phyloP scores from a whole-genome alignment of 305 asterid genomes.

The Plantago coronopus region DNA sequence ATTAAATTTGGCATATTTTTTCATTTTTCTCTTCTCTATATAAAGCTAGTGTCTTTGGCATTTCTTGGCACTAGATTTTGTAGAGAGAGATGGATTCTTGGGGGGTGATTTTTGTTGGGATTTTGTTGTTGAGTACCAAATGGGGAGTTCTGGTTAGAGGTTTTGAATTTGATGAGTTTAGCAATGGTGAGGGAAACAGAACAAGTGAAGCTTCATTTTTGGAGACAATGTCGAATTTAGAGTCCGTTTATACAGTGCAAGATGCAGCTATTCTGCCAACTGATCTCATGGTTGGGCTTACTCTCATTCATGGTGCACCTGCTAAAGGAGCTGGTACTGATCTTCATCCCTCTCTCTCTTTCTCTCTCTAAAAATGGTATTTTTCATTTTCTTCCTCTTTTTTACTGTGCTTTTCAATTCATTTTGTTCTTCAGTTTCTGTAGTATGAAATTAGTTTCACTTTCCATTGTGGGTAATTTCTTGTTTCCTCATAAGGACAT shows the following conservation, averaged over 20 bases:
- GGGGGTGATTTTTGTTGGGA: conserved; percentile 32
- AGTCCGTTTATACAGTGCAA: conserved; percentile 35
- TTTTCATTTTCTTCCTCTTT: background rate
- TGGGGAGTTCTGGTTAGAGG: conserved; percentile 28
- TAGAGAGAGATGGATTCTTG: conserved; percentile 32
- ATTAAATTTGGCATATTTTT: background rate
- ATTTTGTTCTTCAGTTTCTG: no score
- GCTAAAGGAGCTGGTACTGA: conserved; percentile 60
- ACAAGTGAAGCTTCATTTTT: conserved; percentile 33
- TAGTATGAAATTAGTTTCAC: no score
- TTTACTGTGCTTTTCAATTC: background rate
- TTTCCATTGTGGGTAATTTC: background rate
- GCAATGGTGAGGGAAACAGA: conserved; percentile 30
- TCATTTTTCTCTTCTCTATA: background rate
- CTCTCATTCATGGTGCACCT: conserved; percentile 58
- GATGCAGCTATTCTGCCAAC: conserved; percentile 35
- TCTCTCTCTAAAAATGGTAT: conserved; percentile 13
- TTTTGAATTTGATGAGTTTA: conserved; percentile 39
- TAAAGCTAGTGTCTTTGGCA: background rate
- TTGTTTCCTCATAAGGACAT: background rate
- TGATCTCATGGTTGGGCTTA: conserved; percentile 54
- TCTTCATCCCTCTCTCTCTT: conserved; percentile 2
- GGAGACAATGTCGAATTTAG: conserved; percentile 38
- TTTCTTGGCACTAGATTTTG: background rate
- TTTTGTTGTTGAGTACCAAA: conserved; percentile 20